Evolutionary conservation across 2,329 filamentous ascomycete species (phyloP), one percentile per base, ranked within the genome.

Genomic region (Fusarium domesticum): DNA sequence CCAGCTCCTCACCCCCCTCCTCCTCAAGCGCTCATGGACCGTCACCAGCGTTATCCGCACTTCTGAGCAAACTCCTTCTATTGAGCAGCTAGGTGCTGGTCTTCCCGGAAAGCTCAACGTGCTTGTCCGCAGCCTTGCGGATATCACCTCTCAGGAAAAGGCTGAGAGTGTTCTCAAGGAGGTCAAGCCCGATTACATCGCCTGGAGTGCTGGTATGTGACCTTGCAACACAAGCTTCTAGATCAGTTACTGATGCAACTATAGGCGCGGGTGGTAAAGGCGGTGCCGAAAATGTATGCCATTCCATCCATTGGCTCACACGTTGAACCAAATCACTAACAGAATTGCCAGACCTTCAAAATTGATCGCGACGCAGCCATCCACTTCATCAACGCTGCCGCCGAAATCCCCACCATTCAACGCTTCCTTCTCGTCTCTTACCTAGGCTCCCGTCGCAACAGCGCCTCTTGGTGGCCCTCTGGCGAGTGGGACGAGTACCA

Each of bases 41-140:
- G 85, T 95, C 42, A 90, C 85, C 47, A 88, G 84, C 63, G 72
- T 93, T 48, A 84, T 95, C 64, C 85, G 89, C 58, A 79, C 82
- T 51, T 71, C 80, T n/a, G 80, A 82, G 1, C 88, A 93, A 54
- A 75, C 78, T 34, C 62, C 72, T 4, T 71, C 81, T 41, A 83
- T 95, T 45, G 69, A 84, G 56, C 75, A 76, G 44, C 75, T 87
- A 3, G 80, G 75, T 46, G 64, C 74, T 15, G 77, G 73, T 15
- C 72, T 79, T 42, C 75, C 75, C 2, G 84, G 84, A 18, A 84
- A 78, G 50, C 69, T 93, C 30, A 76, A 80, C 42, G 83, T 91
- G 3, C 70, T 91, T 1, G 74, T 92, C 14, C 77, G 77, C 59
- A 88, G 81, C 59, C 69, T 92, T 16, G 85, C 88, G 42, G 85